Percentiles rank a stretch among this genome's conserved stretches.
These are phyloP conservation scores for Aspergillaceae sp. DNA, from an alignment of 2,329 filamentous ascomycete species.

Conservation along the genomic window DNA sequence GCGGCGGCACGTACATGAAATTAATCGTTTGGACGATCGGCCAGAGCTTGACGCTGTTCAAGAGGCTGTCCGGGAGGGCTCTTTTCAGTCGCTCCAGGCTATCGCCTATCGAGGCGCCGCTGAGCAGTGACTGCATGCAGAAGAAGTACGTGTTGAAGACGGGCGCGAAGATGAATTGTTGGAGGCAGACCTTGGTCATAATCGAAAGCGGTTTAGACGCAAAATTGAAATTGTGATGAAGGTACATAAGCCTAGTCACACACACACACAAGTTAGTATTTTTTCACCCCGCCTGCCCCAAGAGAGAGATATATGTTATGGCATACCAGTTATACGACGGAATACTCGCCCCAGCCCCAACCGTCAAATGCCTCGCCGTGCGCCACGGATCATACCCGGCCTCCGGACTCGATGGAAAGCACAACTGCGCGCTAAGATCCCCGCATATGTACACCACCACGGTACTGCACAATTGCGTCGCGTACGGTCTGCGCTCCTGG, in stretches of 20 bases:
- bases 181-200: slow-evolving; percentile 66
- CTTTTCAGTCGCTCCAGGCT: slow-evolving; percentile 61
- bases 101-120: slow-evolving; percentile 57
- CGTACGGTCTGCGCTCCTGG: slow-evolving; percentile 63
- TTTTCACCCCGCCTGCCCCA: too few species aligned
- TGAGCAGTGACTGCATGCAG: slow-evolving; percentile 64
- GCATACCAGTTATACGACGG: slow-evolving; percentile 71
- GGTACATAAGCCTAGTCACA: slow-evolving; percentile 60
- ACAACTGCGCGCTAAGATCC: slow-evolving; percentile 67
- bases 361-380: slow-evolving; percentile 62
- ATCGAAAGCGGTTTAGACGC: slow-evolving; percentile 62
- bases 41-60: slow-evolving; percentile 82
- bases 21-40: slow-evolving; percentile 77
- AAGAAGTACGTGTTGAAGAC: slow-evolving; percentile 80
- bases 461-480: slow-evolving; percentile 69
- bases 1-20: slow-evolving; percentile 72
- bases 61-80: slow-evolving; percentile 66
- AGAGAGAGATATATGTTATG: not conserved
- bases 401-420: slow-evolving; percentile 38
- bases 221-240: slow-evolving; percentile 78
- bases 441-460: slow-evolving; percentile 71
- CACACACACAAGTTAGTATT: not conserved
- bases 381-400: slow-evolving; percentile 57
- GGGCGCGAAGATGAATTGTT: slow-evolving; percentile 73
- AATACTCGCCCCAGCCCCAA: slow-evolving; percentile 65